A percentile compares a stretch with the other conserved stretches of the same genome.
Conservation (phyloP, 106 monocot genomes). For the Narthecium ossifragum region DNA sequence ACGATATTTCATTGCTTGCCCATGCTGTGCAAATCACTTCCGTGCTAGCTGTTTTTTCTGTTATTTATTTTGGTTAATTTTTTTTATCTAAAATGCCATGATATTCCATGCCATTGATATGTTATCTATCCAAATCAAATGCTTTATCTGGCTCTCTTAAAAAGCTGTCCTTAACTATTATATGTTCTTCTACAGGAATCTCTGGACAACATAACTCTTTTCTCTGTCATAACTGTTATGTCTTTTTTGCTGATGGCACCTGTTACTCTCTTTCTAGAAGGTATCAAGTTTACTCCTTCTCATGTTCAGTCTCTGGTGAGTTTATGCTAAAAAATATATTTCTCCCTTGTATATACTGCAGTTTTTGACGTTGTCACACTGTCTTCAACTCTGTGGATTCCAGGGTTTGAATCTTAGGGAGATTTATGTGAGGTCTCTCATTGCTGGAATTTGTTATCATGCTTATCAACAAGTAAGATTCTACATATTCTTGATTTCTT, state of each 20-base stretch:
- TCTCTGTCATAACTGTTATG: conserved; percentile 74
- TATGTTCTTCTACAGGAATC: conserved; percentile 42
- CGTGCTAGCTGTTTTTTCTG: too few species aligned
- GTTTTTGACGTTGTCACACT: too few species aligned
- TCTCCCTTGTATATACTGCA: too few species aligned
- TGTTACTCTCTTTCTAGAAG: conserved; percentile 50
- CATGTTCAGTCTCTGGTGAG: conserved; percentile 59
- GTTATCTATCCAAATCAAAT: too few species aligned
- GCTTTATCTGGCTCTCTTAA: not conserved
- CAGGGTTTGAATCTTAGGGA: conserved; percentile 76
- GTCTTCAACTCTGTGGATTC: not conserved
- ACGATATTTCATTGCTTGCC: not conserved
- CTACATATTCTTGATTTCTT: not conserved
- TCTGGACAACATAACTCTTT: conserved; percentile 71
- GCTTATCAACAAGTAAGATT: conserved; percentile 89
- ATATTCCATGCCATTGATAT: too few species aligned
- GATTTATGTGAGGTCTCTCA: conserved; percentile 55
- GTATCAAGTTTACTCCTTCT: conserved; percentile 58
- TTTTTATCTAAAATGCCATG: too few species aligned
- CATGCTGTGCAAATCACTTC: too few species aligned
- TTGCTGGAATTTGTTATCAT: conserved; percentile 85
- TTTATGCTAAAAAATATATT: not conserved
- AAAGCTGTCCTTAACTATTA: not conserved
- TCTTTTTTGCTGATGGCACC: conserved; percentile 52
- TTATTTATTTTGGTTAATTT: too few species aligned